Base-by-base conservation (phyloP, 2,329 filamentous ascomycete genomes). In the Ciborinia camelliae region DNA sequence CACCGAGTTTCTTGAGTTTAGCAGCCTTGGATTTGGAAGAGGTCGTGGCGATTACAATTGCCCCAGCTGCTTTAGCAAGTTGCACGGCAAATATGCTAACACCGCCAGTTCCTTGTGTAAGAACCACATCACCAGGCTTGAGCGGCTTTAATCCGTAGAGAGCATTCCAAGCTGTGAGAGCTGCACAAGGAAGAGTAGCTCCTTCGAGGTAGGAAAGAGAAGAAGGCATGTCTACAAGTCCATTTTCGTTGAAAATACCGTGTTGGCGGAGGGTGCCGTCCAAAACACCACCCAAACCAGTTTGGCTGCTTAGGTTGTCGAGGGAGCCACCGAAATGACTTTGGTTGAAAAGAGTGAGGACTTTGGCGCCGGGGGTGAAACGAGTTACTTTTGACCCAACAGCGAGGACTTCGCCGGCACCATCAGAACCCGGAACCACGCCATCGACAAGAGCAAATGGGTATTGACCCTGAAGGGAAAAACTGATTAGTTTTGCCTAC, bases 151-250 rank as follows among this genome's bases (percentile, higher is more conserved):
- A 81, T 53, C 84, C 83, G 59, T 82, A 85, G 4, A 86, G 73
- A 8, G 81, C 81, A 68, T 86, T 86, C 84, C 83, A 86, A 1
- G 82, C 81, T 0, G 83, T 85, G 14, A 86, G 65, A 1, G 78
- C 82, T 0, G 84, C 83, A 66, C 82, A 85, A 2, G 78, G 73
- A 0, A 86, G 75, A 0, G 81, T 85, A 32, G 79, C 76, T 1
- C 77, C 81, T 66, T 86, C 82, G 1, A 76, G 65, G 50, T 77
- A 79, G 62, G 69, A 78, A 5, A 86, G 73, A 20, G 79, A 79
- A 4, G 73, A 69, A 0, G 89, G 88, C 71, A 84, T 81, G 47
- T 76, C 73, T 10, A 91, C 86, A 3, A 91, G 80, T 0, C 85
- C 86, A 53, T 89, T 75, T 73, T 80, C 80, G 6, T 79, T 77